Conservation (phyloP, 208 protist species). For the Phytomonas sp. region DNA sequence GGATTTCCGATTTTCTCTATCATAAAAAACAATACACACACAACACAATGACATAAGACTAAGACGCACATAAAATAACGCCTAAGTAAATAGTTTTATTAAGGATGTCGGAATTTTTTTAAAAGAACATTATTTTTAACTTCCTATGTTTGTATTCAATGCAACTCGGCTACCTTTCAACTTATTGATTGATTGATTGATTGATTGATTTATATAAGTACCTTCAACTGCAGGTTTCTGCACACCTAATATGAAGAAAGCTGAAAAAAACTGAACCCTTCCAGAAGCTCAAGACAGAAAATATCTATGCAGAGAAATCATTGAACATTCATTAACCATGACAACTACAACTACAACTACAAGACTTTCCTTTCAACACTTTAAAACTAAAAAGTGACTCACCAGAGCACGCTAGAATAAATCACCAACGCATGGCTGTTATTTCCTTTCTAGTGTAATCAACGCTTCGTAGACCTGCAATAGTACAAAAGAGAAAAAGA, state of each 20-base stretch:
- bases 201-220: neutral
- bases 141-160: slow-evolving; percentile 8
- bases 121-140: slow-evolving; percentile 8
- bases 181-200: neutral
- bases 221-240: slow-evolving; percentile 1
- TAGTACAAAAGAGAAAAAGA: neutral
- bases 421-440: neutral
- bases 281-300: neutral
- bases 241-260: slow-evolving; percentile 7
- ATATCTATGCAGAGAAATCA: neutral
- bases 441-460: neutral
- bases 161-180: slow-evolving; percentile 6
- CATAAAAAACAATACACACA: neutral
- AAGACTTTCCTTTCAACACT: neutral
- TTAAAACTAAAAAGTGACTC: neutral
- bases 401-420: neutral
- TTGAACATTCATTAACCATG: neutral
- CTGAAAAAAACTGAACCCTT: slow-evolving; percentile 9
- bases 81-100: neutral
- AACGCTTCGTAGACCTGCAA: neutral
- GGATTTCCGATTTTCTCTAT: neutral
- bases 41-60: neutral
- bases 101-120: slow-evolving; percentile 8
- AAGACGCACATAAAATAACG: neutral
- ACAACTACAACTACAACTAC: neutral